Evolutionary conservation across 345 rosid species (phyloP).

Genomic region (Populus simonii): DNA sequence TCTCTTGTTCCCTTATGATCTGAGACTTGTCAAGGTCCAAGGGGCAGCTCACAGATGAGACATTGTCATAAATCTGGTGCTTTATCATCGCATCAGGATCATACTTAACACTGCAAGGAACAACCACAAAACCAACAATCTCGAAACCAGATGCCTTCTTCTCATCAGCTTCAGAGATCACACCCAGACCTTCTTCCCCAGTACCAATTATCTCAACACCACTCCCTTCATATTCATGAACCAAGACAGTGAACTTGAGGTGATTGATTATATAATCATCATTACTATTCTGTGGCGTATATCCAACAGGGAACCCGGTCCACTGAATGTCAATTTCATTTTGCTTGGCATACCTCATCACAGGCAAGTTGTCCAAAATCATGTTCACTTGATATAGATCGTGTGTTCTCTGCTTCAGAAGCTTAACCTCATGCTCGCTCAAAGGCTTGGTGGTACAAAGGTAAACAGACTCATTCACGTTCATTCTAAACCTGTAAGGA

Average conservation of each 20-base stretch:
- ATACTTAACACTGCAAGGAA: conserved; percentile 72
- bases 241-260: conserved; percentile 66
- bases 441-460: conserved; percentile 59
- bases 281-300: conserved; percentile 57
- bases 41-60: conserved; percentile 59
- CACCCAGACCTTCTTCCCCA: conserved; percentile 80
- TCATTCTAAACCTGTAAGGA: conserved; percentile 69
- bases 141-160: conserved; percentile 66
- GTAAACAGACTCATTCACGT: conserved; percentile 61
- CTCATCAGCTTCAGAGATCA: conserved; percentile 69
- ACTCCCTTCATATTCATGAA: conserved; percentile 71
- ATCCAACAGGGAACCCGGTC: conserved; percentile 86
- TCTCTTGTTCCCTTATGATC: conserved; percentile 66
- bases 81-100: conserved; percentile 57
- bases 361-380: conserved; percentile 85
- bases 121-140: conserved; percentile 82
- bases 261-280: conserved; percentile 82
- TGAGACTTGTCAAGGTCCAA: conserved; percentile 73
- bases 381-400: conserved; percentile 86
- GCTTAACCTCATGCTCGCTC: conserved; percentile 76
- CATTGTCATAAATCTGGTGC: conserved; percentile 57
- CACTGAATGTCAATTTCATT: conserved; percentile 73
- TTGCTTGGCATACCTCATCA: conserved; percentile 63
- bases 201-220: conserved; percentile 79
- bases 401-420: conserved; percentile 74